Base-by-base conservation (phyloP, 2,329 filamentous ascomycete genomes). In the Aspergillus uvarum region DNA sequence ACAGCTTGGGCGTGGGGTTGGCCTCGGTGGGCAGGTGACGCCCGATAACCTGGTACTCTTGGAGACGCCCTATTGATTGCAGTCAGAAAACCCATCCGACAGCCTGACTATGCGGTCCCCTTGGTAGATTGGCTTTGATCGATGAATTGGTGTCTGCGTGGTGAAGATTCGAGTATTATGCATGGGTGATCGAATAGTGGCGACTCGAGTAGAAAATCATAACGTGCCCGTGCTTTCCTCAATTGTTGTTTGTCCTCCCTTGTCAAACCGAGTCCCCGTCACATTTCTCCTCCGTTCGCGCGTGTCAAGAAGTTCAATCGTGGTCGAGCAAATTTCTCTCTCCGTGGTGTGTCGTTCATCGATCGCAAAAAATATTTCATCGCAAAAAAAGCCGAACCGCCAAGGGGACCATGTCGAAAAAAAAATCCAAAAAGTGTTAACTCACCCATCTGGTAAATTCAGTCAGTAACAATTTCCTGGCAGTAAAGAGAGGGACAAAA, bases 1-100 rank as follows among this genome's bases (percentile, higher is more conserved):
- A 99, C 82, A 99, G 90, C 86, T 95, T 94, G 76, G 95, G 95
- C 77, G 91, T 92, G 77, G 94, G 92, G 87, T 96, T 96, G 80
- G 90, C 86, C 86, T 99, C 95, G 79, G 90, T 91, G 83, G 95
- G 95, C 90, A 99, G 83, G 84, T 97, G 94, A 84, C 96, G 94
- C 85, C 96, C 95, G 80, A 99, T 96, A 86, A 99, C 94, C 89
- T 98, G 95, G 89, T 96, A 99, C 89, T 99, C 95, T 82, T 92
- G 91, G 85, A 99, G 93, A 88, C 95, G 95, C 92, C 93, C 95
- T 99, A 67, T 64, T 65, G 68, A 59, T 48, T 51, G 67, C 66
- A 69, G 71, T 77, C 68, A 77, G 73, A 68, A 52, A 69, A 59
- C 51, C 61, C 50, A 56, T 42, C 32, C 47, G 31, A 42, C 48